These are phyloP conservation scores for Saturnispora mendoncae DNA, from an alignment of 805 yeast genomes.

Conservation along the genomic window DNA sequence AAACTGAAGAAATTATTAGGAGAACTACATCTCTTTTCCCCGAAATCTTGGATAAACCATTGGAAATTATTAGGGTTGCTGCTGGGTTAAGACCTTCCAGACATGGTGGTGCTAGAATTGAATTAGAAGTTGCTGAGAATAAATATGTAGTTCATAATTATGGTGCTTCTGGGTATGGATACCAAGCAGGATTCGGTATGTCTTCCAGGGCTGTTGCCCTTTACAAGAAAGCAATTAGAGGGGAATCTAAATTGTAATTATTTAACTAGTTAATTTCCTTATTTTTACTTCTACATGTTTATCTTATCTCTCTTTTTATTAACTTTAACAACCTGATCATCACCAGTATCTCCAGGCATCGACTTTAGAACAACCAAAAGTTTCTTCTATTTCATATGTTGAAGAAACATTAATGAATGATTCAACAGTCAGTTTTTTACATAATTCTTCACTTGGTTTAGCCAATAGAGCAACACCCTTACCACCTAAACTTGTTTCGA, in stretches of 20 bases:
- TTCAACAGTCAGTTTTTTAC: conserved; percentile 23
- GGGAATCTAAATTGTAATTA: conserved; percentile 9
- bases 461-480: conserved; percentile 64
- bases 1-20: conserved; percentile 52
- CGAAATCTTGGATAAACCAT: conserved; percentile 33
- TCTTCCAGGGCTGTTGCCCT: conserved; percentile 38
- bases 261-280: neutral
- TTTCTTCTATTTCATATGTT: conserved; percentile 40
- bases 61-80: conserved; percentile 52
- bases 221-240: conserved; percentile 13
- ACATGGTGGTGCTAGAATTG: conserved; percentile 68
- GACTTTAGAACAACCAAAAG: conserved; percentile 35
- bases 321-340: conserved; percentile 6
- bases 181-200: conserved; percentile 61
- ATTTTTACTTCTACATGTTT: too few relatives aligned
- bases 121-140: conserved; percentile 37
- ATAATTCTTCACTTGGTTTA: conserved; percentile 9
- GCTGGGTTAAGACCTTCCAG: conserved; percentile 75
- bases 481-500: conserved; percentile 79
- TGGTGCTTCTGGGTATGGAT: conserved; percentile 62
- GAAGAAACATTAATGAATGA: conserved; percentile 31
- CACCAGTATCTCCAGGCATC: conserved; percentile 59
- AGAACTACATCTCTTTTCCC: conserved; percentile 50
- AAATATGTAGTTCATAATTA: conserved; percentile 55
- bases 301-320: too few relatives aligned